These are phyloP conservation scores for Phytophthora megakarya DNA, from an alignment of 352 stramenopile species.

Conservation along the genomic window DNA sequence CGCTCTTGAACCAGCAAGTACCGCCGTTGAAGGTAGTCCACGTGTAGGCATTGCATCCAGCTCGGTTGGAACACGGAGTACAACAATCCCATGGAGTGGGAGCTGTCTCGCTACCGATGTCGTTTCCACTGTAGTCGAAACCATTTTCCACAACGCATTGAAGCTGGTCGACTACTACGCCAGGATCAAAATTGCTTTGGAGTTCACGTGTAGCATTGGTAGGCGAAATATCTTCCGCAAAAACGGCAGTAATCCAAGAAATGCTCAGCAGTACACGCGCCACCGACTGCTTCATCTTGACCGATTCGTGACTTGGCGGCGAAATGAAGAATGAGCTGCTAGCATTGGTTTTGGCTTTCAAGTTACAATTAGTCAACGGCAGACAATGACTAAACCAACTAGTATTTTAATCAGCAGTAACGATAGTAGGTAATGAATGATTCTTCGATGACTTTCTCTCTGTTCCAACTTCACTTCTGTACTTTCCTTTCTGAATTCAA, in stretches of 20 bases:
- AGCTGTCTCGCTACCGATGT: slow-evolving; percentile 28
- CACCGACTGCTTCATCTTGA: slow-evolving; percentile 13
- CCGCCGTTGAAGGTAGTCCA: slow-evolving; percentile 50
- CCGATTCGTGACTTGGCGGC: no score
- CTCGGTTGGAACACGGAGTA: slow-evolving; percentile 10
- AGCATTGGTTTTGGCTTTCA: no score
- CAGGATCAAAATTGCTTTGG: slow-evolving; percentile 21
- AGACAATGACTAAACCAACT: no score
- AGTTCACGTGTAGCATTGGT: slow-evolving; percentile 8
- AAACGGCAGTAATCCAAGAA: neutral
- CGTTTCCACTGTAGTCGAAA: slow-evolving; percentile 41
- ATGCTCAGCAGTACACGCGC: neutral
- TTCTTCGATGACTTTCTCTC: no score
- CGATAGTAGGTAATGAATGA: no score
- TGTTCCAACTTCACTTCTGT: no score
- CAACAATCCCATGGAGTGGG: slow-evolving; percentile 31
- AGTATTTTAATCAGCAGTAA: no score
- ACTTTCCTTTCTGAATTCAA: no score
- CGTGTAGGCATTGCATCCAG: slow-evolving; percentile 46
- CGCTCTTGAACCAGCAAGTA: slow-evolving; percentile 42
- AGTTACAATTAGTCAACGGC: no score
- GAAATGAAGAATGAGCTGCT: no score
- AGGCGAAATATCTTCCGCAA: neutral
- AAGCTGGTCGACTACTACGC: slow-evolving; percentile 18
- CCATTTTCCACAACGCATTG: slow-evolving; percentile 32